Base-by-base conservation (phyloP, 2,329 filamentous ascomycete genomes). In the Lachnellula arida region DNA sequence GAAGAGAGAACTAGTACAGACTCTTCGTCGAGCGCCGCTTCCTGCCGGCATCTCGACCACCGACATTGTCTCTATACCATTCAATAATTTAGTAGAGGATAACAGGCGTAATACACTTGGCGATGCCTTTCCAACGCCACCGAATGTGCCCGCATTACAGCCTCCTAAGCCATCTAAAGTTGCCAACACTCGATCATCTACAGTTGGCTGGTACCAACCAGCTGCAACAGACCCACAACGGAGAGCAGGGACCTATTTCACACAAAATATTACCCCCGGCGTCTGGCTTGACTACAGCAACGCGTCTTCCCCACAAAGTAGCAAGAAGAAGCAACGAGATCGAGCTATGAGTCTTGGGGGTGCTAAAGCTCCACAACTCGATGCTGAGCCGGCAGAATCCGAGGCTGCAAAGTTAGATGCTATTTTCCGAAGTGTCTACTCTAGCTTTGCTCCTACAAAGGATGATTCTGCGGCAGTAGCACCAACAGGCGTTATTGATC, bases 401-500 rank as follows among this genome's bases (percentile, higher is more conserved):
- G 78, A 88, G 66, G 76, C 82, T 63, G 81, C 82, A 3, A 87
- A 87, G 68, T 82, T 91, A 72, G 88, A 92, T 63, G 80, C 85
- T 0, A 74, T 92, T 9, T 93, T 92, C 67, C 81, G 87, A 32
- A 84, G 86, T 53, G 88, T 86, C 1, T 93, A 91, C 70, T 91
- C 87, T 0, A 88, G 86, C 66, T 93, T 92, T 69, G 89, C 89
- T 5, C 89, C 89, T 0, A 84, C 81, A 51, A 86, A 82, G 63
- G 89, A 93, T 69, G 85, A 92, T 67, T 80, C 87, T 3, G 82
- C 80, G 12, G 86, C 89, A 5, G 77, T 91, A 55, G 76, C 91
- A 3, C 82, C 89, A 0, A 83, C 85, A 1, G 82, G 82, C 35
- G 78, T 84, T 49, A 82, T 88, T 57, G 83, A 84, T 51, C 81